phyloP scores from a whole-genome alignment of 345 rosid genomes.

The Gossypium bickii region DNA sequence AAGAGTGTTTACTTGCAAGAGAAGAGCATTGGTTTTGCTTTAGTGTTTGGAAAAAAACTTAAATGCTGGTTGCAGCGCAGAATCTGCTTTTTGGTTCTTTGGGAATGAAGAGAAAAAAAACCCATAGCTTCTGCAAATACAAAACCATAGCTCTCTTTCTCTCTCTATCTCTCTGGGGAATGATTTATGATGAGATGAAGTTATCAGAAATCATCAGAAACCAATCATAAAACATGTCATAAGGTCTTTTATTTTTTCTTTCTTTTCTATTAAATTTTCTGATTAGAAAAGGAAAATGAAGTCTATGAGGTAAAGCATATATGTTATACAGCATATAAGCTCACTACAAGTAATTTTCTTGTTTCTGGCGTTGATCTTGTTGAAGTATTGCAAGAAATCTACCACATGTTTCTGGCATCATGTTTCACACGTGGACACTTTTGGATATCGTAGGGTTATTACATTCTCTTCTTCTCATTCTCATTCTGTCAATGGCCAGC shows the following conservation, averaged over 20 bases:
- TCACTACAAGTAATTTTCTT: neutral
- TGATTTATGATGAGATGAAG: conserved; percentile 5
- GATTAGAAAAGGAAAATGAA: conserved; percentile 8
- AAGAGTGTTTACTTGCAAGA: conserved; percentile 15
- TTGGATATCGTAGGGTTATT: neutral
- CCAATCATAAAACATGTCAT: conserved; percentile 17
- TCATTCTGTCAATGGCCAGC: neutral
- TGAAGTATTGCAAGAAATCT: conserved; percentile 1
- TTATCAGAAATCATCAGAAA: conserved; percentile 11
- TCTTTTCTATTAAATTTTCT: neutral
- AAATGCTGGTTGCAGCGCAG: conserved; percentile 4
- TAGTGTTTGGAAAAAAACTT: conserved; percentile 13
- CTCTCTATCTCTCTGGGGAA: neutral
- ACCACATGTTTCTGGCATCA: conserved; percentile 7
- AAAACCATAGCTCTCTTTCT: neutral
- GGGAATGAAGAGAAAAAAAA: conserved; percentile 19
- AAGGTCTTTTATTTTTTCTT: neutral
- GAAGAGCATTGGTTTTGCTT: conserved; percentile 13
- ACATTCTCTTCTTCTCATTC: neutral
- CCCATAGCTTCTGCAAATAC: neutral
- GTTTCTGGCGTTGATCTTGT: neutral
- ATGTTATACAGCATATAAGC: neutral
- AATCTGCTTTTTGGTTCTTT: conserved; percentile 15
- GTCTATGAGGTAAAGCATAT: neutral
- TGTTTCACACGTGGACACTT: conserved; percentile 14